Evolutionary conservation across 2,329 filamentous ascomycete genomes (phyloP).

Genomic region (Atkinsonella texensis): DNA sequence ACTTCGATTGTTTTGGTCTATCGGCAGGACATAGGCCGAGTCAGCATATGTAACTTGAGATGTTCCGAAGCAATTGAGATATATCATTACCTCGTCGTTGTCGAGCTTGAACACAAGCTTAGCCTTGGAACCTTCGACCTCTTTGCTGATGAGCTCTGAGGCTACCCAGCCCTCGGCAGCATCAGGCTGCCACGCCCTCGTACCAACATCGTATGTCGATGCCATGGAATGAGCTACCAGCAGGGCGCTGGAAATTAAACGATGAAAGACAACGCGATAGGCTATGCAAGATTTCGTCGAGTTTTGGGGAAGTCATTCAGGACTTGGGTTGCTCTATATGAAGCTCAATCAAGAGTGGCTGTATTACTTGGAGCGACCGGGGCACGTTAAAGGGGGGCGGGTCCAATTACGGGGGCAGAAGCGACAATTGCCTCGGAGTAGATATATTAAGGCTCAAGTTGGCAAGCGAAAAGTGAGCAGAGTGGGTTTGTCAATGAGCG

Average conservation of each 20-base stretch:
- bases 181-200: slow-evolving; percentile 97
- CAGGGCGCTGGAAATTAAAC: slow-evolving; percentile 6
- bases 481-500: not conserved
- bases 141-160: slow-evolving; percentile 84
- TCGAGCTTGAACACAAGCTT: slow-evolving; percentile 78
- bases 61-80: not conserved
- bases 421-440: not conserved
- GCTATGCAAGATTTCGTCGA: slow-evolving; percentile 1
- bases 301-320: slow-evolving; percentile 4
- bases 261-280: slow-evolving; percentile 7
- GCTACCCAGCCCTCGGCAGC: slow-evolving; percentile 92
- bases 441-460: not conserved
- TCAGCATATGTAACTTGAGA: not conserved
- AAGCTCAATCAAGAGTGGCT: slow-evolving; percentile 1
- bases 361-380: slow-evolving; percentile 2
- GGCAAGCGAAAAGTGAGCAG: not conserved
- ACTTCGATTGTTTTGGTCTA: slow-evolving; percentile 74
- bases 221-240: slow-evolving; percentile 48
- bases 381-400: slow-evolving; percentile 7
- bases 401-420: slow-evolving; percentile 7
- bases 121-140: slow-evolving; percentile 73
- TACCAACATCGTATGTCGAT: slow-evolving; percentile 91
- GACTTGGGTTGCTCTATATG: slow-evolving; percentile 2
- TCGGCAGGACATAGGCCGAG: slow-evolving; percentile 1
- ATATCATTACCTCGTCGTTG: slow-evolving; percentile 70